A percentile compares a stretch with the other conserved stretches of the same genome.
These are phyloP conservation scores for Solanum infundibuliforme DNA, from an alignment of 257 asterid species.

Conservation along the genomic window DNA sequence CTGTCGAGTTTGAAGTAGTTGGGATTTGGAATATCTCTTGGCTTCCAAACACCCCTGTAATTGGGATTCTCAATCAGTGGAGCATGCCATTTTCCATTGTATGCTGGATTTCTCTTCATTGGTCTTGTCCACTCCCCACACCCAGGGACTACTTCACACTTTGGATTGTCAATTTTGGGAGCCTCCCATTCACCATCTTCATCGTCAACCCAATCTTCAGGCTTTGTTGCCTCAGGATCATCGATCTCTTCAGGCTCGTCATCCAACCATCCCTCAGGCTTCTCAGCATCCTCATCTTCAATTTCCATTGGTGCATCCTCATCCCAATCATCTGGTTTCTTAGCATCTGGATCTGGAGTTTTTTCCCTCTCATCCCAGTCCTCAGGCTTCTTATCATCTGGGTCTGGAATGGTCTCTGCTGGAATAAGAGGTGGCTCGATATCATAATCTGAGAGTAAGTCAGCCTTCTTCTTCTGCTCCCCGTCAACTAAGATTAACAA, in stretches of 20 bases:
- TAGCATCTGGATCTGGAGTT: slow-evolving; percentile 86
- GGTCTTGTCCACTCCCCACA: slow-evolving; percentile 98
- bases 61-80: slow-evolving; percentile 77
- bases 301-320: slow-evolving; percentile 92
- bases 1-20: slow-evolving; percentile 67
- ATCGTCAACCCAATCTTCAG: slow-evolving; percentile 98
- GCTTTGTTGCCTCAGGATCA: slow-evolving; percentile 88
- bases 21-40: slow-evolving; percentile 73
- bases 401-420: slow-evolving; percentile 80
- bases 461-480: slow-evolving; percentile 83
- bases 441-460: slow-evolving; percentile 59
- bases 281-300: slow-evolving; percentile 77
- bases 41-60: slow-evolving; percentile 96
- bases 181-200: slow-evolving; percentile 99
- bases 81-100: slow-evolving; percentile 89
- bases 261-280: slow-evolving; percentile 98
- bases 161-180: slow-evolving; percentile 75
- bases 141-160: slow-evolving; percentile 74
- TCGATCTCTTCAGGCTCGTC: slow-evolving; percentile 95
- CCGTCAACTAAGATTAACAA: slow-evolving; percentile 71
- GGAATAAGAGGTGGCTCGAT: slow-evolving; percentile 86
- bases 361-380: slow-evolving; percentile 95
- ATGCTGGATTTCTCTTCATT: slow-evolving; percentile 73
- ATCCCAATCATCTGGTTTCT: slow-evolving; percentile 95
- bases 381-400: slow-evolving; percentile 92